Evolutionary conservation across 2,329 filamentous ascomycete species (phyloP), one percentile per base, ranked within the genome.

Genomic region (Conoideocrella luteorostrata): DNA sequence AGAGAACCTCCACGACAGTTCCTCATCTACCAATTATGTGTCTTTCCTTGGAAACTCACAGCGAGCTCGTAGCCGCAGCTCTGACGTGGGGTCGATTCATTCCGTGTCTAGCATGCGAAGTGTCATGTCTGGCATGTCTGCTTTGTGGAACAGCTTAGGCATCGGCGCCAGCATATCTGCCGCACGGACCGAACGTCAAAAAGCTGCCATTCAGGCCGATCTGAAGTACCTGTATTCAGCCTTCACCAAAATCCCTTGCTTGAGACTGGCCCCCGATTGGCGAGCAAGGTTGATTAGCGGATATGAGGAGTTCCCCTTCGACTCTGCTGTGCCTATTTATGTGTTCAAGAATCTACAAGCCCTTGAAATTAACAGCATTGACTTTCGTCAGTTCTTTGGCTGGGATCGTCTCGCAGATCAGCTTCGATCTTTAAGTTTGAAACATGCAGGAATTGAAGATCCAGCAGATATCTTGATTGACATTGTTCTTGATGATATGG

Each of bases 261-360:
- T 98, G 50, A 82, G 85, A 51, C 73, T 98, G 44, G 83, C 90
- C 22, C 90, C 90, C n/a, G 93, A 98, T 64, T 90, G 89, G 71
- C 86, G 88, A 53, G 90, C 91, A 39, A 83, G 86, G 42, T 72
- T 96, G 48, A 96, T 98, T 54, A 79, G 84, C 52, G 91, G 91
- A 22, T 97, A 93, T 60, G 93, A 98, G 65, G 91, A 96, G 65
- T 98, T 97, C 54, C 93, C 93, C 3, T 96, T 97, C 64, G 93
- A 98, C 65, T 95, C 88, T 20, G 93, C 93, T 17, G 93, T 98
- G 23, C 93, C 93, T 17, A 74, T 98, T n/a, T 85, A 95, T 63
- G 86, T 87, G 7, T 97, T 98, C 77, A 97, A 98, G 69, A 98
- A 97, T 55, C 72, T 97, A 43, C 91, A 91, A 65, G 86, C 88